These are phyloP conservation scores for Acanthamoeba culbertsoni DNA, from an alignment of 208 protist genomes.

Conservation along the genomic window DNA sequence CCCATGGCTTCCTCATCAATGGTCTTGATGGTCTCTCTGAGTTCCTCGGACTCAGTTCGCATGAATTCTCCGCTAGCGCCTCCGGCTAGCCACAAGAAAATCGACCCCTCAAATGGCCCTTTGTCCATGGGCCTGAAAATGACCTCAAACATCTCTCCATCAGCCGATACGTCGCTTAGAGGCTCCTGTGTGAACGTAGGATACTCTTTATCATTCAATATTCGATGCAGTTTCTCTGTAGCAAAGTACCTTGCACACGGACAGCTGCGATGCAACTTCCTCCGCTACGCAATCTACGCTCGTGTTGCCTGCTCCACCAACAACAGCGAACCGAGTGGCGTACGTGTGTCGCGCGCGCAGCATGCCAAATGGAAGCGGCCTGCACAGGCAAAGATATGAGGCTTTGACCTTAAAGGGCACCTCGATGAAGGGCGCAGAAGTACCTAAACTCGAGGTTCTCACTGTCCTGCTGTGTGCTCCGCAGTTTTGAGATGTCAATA, in stretches of 20 bases:
- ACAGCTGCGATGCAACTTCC: background rate
- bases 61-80: background rate
- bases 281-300: background rate
- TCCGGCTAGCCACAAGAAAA: background rate
- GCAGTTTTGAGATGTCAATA: background rate
- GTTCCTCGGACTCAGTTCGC: background rate
- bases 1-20: background rate
- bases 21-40: no score
- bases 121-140: background rate
- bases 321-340: background rate
- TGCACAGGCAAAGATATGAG: background rate
- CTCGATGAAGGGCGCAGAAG: background rate
- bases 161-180: background rate
- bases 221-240: background rate
- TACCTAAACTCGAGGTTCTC: background rate
- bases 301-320: background rate
- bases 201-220: background rate
- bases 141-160: background rate
- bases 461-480: background rate
- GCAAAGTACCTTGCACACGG: background rate
- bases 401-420: background rate
- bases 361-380: background rate
- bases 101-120: background rate
- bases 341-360: slow-evolving; percentile 5
- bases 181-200: background rate